Evolutionary conservation across 202 grass and related monocot species (phyloP), one percentile per base, ranked within the genome.

Genomic region (Carex arenaria): DNA sequence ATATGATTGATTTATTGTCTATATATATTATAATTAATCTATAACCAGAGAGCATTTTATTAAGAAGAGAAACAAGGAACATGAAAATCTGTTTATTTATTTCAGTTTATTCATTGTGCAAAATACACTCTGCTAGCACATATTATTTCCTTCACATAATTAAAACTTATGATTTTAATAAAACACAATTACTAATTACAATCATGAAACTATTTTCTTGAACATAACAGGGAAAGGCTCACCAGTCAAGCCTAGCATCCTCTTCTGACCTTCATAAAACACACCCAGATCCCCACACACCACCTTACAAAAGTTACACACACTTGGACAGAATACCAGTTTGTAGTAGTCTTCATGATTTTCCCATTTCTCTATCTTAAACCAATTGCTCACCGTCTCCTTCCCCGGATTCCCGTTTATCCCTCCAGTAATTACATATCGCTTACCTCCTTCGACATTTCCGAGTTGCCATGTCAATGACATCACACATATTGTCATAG

Each of bases 251-350:
- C 89, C 86, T 30, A 97, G 11, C 73, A 89, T 84, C 52, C 69
- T 79, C 36, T 30, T 82, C 51, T 67, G 66, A 2, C 12, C 70
- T 17, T 91, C 82, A 40, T 10, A 32, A 32, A 88, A 75, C 73
- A 91, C 75, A 30, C 87, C 92, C 9, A 97, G 34, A 62, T 93
- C 87, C 79, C 90, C 74, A 80, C 94, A 94, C 69, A 83, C 42
- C 26, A 86, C 80, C 38, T 83, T 83, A 53, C 71, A 89, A 56
- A 20, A 23, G 0, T 60, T 2, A 14, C 12, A 60, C 47, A 80
- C 40, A 19, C 43, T 82, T 40, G 82, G 80, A 84, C 92, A 93
- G 56, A 87, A 89, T 51, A 72, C 84, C 13, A 97, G 85, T 75
- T 86, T 91, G 87, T 97, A 94, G 5, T 38, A 40, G 40, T 82